Percentiles rank a stretch among this genome's conserved stretches.
phyloP scores from a whole-genome alignment of 768 basidiomycete species.

The Rhizopogon vesiculosus region DNA sequence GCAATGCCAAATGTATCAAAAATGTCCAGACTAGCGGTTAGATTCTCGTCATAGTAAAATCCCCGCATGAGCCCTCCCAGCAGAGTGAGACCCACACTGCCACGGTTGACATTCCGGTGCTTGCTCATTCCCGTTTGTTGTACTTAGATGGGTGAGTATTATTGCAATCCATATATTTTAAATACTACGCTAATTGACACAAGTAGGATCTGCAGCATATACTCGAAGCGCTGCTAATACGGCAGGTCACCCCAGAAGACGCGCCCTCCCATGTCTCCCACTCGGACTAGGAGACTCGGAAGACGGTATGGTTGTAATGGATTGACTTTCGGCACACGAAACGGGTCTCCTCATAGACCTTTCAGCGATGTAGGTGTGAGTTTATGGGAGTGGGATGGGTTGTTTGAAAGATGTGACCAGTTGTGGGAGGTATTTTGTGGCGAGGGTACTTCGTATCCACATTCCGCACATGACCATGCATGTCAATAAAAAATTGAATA shows the following conservation, averaged over 20 bases:
- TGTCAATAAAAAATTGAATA: no score
- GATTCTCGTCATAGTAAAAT: no score
- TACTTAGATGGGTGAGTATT: no score
- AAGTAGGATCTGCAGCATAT: no score
- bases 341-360: background rate
- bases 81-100: no score
- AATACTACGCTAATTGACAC: no score
- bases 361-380: no score
- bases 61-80: no score
- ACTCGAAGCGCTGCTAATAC: background rate
- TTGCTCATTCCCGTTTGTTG: conserved; percentile 7
- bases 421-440: background rate
- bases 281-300: background rate
- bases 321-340: background rate
- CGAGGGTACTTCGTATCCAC: background rate
- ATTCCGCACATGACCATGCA: background rate
- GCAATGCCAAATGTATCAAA: no score
- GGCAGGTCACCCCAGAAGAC: background rate
- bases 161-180: no score
- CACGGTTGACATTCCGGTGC: background rate
- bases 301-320: background rate
- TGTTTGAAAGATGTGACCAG: background rate
- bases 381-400: no score
- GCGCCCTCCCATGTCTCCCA: background rate
- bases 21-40: no score